Percentiles rank a stretch among this genome's conserved stretches.
These are phyloP conservation scores for Coemansia sp. DNA, from an alignment of 192 early-diverging fungal genomes.

Conservation along the genomic window DNA sequence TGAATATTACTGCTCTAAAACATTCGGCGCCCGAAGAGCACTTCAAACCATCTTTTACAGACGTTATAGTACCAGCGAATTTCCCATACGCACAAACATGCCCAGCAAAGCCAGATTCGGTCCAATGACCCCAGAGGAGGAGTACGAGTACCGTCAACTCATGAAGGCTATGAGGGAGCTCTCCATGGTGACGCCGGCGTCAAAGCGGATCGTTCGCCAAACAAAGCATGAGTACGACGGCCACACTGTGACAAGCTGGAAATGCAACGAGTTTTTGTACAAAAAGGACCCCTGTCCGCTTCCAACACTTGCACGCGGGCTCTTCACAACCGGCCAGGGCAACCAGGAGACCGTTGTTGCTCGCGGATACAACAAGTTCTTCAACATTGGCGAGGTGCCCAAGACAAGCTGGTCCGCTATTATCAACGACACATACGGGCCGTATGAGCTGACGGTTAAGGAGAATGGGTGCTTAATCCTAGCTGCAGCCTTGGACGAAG, in stretches of 20 bases:
- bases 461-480: constrained; percentile 98
- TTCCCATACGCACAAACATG: background rate
- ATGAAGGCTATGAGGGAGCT: constrained; percentile 29
- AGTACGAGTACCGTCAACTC: constrained; percentile 30
- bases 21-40: background rate
- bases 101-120: constrained; percentile 1
- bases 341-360: constrained; percentile 60
- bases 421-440: constrained; percentile 65
- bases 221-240: constrained; percentile 35
- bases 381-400: constrained; percentile 73
- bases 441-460: constrained; percentile 92
- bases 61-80: background rate
- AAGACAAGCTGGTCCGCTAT: constrained; percentile 65
- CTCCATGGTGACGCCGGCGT: constrained; percentile 9
- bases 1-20: background rate
- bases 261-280: constrained; percentile 69
- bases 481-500: constrained; percentile 64
- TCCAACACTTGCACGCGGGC: constrained; percentile 78
- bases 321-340: constrained; percentile 63
- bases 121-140: constrained; percentile 26
- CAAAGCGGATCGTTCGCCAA: constrained; percentile 38
- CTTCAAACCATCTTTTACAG: background rate
- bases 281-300: constrained; percentile 62
- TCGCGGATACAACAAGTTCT: constrained; percentile 99
- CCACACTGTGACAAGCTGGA: constrained; percentile 58